These are phyloP conservation scores for Chaetomium fimeti DNA, from an alignment of 495 filamentous ascomycete species.

Conservation along the genomic window DNA sequence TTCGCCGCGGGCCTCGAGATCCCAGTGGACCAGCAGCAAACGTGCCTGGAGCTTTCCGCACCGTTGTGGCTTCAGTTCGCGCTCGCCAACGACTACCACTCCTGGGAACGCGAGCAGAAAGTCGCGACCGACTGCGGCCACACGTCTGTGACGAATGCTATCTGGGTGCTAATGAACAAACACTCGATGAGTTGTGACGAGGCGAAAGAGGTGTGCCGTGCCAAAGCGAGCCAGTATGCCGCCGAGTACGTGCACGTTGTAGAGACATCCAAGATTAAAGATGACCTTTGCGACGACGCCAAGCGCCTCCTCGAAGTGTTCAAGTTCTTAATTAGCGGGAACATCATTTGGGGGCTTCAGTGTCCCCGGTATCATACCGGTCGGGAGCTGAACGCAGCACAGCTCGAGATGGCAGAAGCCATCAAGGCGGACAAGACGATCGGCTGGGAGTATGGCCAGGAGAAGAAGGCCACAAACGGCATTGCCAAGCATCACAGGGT, in stretches of 20 bases:
- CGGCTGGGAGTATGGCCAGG: background rate
- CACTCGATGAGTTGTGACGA: conserved; percentile 6
- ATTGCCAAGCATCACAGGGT: background rate
- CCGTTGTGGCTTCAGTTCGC: conserved; percentile 8
- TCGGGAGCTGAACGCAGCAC: background rate
- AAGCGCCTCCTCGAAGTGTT: background rate
- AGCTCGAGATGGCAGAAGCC: background rate
- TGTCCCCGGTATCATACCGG: conserved; percentile 11
- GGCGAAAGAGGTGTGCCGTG: conserved; percentile 7
- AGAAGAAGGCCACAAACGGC: background rate
- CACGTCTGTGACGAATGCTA: background rate
- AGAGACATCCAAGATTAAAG: background rate
- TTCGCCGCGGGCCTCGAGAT: conserved; percentile 11
- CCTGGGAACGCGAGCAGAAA: conserved; percentile 10
- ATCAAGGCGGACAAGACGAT: background rate
- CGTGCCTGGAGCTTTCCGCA: conserved; percentile 2
- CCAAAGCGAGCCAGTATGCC: background rate
- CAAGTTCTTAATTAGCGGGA: conserved; percentile 6
- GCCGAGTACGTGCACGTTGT: background rate
- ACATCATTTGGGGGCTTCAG: conserved; percentile 13
- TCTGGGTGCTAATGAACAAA: conserved; percentile 12
- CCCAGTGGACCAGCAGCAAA: conserved; percentile 11
- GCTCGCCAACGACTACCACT: conserved; percentile 12
- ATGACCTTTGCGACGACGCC: conserved; percentile 9
- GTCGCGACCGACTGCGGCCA: background rate